Evolutionary conservation across 805 yeast species (phyloP).

Genomic region (Schizosaccharomyces octosporus): DNA sequence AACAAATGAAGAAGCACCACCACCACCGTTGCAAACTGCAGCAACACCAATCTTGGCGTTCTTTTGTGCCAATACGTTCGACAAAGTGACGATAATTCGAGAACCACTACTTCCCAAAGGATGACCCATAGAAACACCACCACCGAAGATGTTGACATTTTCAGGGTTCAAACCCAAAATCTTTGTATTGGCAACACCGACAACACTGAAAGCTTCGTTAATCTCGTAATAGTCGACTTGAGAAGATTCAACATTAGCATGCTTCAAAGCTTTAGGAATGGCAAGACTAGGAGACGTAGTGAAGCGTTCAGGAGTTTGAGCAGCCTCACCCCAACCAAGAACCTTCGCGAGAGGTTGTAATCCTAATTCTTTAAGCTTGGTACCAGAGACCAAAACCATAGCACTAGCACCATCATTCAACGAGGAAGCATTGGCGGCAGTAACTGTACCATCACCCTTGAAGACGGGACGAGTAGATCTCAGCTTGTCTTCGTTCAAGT

Average conservation of each 20-base stretch:
- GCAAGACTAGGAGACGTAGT: slow-evolving; percentile 91
- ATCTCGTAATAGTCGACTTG: slow-evolving; percentile 80
- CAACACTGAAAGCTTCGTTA: slow-evolving; percentile 94
- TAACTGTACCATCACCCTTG: slow-evolving; percentile 85
- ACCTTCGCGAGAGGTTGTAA: slow-evolving; percentile 76
- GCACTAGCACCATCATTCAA: slow-evolving; percentile 98
- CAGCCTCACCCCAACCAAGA: slow-evolving; percentile 95
- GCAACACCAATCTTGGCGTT: slow-evolving; percentile 75
- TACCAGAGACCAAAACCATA: slow-evolving; percentile 60
- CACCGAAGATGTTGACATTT: slow-evolving; percentile 79
- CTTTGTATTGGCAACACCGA: slow-evolving; percentile 73
- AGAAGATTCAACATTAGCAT: slow-evolving; percentile 38
- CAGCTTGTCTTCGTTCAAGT: slow-evolving; percentile 54
- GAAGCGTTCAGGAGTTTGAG: slow-evolving; percentile 80
- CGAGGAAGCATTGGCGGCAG: slow-evolving; percentile 92
- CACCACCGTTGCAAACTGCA: slow-evolving; percentile 97
- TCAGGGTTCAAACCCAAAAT: slow-evolving; percentile 22
- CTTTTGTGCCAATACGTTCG: slow-evolving; percentile 64
- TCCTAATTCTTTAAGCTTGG: slow-evolving; percentile 61
- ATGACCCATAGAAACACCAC: slow-evolving; percentile 91
- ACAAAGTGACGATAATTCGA: slow-evolving; percentile 67
- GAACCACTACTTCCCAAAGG: slow-evolving; percentile 95
- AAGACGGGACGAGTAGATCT: slow-evolving; percentile 79
- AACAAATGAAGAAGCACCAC: slow-evolving; percentile 89
- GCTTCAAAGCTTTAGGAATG: slow-evolving; percentile 83